Evolutionary conservation across 2,329 filamentous ascomycete species (phyloP).

Genomic region (Colletotrichum tamarilloi): DNA sequence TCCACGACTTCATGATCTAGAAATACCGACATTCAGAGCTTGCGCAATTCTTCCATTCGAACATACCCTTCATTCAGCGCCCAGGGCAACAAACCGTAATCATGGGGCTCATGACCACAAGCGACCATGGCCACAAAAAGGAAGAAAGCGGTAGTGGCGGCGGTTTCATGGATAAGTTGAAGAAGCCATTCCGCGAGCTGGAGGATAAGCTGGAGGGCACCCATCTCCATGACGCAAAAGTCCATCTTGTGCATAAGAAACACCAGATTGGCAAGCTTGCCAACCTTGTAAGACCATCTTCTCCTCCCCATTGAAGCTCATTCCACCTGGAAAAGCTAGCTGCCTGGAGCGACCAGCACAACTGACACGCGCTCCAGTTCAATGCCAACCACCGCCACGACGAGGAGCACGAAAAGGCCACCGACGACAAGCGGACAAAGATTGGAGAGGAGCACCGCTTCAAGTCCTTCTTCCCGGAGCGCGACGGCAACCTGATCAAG

Average conservation of each 20-base stretch:
- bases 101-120: constrained; percentile 28
- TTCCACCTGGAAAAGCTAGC: neutral
- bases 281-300: constrained; percentile 62
- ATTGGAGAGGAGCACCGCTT: constrained; percentile 84
- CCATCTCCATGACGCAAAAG: constrained; percentile 67
- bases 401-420: constrained; percentile 87
- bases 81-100: neutral
- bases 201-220: constrained; percentile 66
- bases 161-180: constrained; percentile 59
- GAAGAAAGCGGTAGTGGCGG: constrained; percentile 42
- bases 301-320: neutral
- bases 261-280: constrained; percentile 73
- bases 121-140: constrained; percentile 27
- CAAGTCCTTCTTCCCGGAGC: constrained; percentile 89
- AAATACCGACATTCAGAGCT: constrained; percentile 4
- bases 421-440: constrained; percentile 81
- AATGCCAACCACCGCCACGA: constrained; percentile 94
- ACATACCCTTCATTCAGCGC: neutral
- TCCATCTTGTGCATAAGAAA: constrained; percentile 70
- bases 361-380: constrained; percentile 58
- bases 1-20: constrained; percentile 12
- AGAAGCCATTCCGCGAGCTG: constrained; percentile 57
- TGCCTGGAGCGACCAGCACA: neutral
- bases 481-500: constrained; percentile 87
- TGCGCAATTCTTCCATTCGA: neutral